Evolutionary conservation across 2,329 filamentous ascomycete species (phyloP).

Genomic region (Talaromyces sp.): DNA sequence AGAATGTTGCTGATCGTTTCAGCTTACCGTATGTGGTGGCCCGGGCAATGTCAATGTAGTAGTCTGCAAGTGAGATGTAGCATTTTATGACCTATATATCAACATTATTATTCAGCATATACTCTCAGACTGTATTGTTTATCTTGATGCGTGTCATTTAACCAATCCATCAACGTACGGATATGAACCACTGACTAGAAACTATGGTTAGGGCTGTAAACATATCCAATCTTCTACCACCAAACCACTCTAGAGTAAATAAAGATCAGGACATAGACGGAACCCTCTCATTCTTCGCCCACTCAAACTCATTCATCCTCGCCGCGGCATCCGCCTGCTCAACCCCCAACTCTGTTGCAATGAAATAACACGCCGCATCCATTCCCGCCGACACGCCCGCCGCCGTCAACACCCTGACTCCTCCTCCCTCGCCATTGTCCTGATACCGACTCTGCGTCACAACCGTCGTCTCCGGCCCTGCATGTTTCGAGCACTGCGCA

Average conservation of each 20-base stretch:
- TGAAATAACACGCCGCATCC: neutral
- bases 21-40: neutral
- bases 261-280: neutral
- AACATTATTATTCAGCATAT: too few species aligned
- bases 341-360: neutral
- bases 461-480: neutral
- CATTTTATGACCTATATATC: too few species aligned
- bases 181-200: too few species aligned
- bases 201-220: neutral
- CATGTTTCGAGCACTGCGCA: conserved; percentile 14
- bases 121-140: too few species aligned
- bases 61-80: neutral
- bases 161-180: too few species aligned
- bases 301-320: neutral
- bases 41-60: neutral
- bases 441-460: neutral
- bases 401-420: neutral
- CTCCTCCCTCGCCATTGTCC: neutral
- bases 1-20: neutral
- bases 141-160: too few species aligned
- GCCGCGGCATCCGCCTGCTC: neutral
- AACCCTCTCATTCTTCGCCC: neutral
- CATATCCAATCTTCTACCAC: neutral
- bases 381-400: neutral
- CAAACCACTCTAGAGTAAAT: too few species aligned